Percentiles rank a stretch among this genome's conserved stretches.
Evolutionary conservation across 148 eudicot species (phyloP).

Genomic region (Chenopodium formosanum): DNA sequence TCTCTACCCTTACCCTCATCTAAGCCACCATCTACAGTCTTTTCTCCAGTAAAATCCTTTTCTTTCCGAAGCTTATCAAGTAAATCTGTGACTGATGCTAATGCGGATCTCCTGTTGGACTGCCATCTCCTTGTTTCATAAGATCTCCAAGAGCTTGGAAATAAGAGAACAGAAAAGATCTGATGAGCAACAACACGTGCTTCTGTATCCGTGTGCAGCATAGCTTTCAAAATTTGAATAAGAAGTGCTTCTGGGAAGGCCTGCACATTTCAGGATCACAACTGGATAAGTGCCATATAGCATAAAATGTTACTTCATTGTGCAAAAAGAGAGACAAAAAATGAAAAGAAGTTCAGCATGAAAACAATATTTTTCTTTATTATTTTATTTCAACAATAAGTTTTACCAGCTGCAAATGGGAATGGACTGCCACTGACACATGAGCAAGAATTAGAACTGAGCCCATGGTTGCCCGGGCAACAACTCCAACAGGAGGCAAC

Average conservation of each 20-base stretch:
- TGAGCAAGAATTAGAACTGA: conserved; percentile 81
- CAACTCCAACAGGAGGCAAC: conserved; percentile 57
- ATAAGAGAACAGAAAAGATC: conserved; percentile 64
- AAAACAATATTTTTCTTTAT: not conserved
- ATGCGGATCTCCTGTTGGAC: conserved; percentile 50
- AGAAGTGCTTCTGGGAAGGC: conserved; percentile 88
- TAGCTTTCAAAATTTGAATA: conserved; percentile 76
- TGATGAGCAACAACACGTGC: conserved; percentile 83
- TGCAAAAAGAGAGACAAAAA: not conserved
- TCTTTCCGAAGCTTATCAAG: conserved; percentile 84
- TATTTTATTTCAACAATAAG: not conserved
- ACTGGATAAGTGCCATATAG: not conserved
- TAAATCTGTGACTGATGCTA: conserved; percentile 71
- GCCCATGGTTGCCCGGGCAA: conserved; percentile 68
- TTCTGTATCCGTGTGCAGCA: conserved; percentile 83
- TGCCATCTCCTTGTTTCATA: conserved; percentile 55
- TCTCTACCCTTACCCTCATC: conserved; percentile 51
- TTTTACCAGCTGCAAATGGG: conserved; percentile 74
- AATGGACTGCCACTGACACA: conserved; percentile 52
- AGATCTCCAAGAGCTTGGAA: conserved; percentile 50
- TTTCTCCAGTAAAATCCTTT: conserved; percentile 41
- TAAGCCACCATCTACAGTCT: conserved; percentile 36
- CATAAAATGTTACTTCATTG: no score
- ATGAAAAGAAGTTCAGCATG: not conserved
- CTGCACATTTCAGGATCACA: conserved; percentile 34